Conservation (phyloP, 192 early-diverging fungal species). For the Gorgonomyces haynaldii region DNA sequence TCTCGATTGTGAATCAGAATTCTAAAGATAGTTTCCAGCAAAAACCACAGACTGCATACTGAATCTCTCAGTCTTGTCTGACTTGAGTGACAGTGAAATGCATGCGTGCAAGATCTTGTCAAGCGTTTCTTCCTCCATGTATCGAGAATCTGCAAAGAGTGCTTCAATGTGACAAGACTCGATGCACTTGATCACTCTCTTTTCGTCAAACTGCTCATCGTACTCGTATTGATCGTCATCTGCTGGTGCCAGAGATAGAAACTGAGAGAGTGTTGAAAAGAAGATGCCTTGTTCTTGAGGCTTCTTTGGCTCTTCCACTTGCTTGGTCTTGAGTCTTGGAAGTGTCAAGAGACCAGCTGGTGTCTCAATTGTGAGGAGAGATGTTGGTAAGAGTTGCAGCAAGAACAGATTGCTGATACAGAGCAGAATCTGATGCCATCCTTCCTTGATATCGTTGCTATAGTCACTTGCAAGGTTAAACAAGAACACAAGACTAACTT, state of each 20-base stretch:
- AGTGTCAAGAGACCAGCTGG: conserved; percentile 99
- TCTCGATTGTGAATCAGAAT: conserved; percentile 68
- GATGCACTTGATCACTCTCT: conserved; percentile 56
- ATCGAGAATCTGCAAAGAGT: conserved; percentile 78
- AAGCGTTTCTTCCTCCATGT: conserved; percentile 55
- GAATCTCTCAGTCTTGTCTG: conserved; percentile 3
- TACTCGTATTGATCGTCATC: conserved; percentile 87
- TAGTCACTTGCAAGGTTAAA: conserved; percentile 62
- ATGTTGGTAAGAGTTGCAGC: conserved; percentile 56
- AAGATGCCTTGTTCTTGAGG: conserved; percentile 50
- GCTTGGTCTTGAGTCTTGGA: conserved; percentile 99
- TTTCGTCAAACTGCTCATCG: conserved; percentile 60
- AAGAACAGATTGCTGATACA: conserved; percentile 70
- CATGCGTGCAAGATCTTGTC: conserved; percentile 47
- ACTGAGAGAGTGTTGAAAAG: conserved; percentile 66
- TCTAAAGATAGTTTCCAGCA: conserved; percentile 62
- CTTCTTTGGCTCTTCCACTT: conserved; percentile 79
- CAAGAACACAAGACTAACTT: conserved; percentile 79
- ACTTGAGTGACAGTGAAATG: conserved; percentile 23
- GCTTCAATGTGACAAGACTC: conserved; percentile 58
- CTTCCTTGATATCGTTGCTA: conserved; percentile 50
- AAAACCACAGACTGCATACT: conserved; percentile 41
- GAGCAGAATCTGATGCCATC: conserved; percentile 65
- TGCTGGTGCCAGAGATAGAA: conserved; percentile 62
- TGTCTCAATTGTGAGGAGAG: conserved; percentile 91